Evolutionary conservation across 192 early-diverging fungal genomes (phyloP), one percentile per base, ranked within the genome.

Genomic region (Coemansia guatemalensis): DNA sequence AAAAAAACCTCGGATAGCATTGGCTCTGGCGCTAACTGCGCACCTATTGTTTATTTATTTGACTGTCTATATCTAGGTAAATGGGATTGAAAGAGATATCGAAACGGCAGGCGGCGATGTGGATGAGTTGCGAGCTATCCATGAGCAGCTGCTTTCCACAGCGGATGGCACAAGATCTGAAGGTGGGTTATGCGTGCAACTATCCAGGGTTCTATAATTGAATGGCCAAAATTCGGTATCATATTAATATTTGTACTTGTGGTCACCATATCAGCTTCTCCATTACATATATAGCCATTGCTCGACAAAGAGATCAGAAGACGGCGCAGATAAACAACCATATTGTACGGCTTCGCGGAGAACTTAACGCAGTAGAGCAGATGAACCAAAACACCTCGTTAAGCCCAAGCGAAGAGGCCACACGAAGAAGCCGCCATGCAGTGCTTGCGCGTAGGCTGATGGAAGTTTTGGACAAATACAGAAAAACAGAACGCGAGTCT

Each of bases 111-210:
- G 60, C 58, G 61, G 55, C 18, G 57, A 56, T 35, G 72, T 80
- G 11, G 71, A 80, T 32, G 72, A 71, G 23, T 25, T 80, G 27
- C 63, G 72, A 18, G 68, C 55, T 5, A 52, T 80, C 8, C 77
- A 80, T 53, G 68, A 69, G 11, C 59, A 48, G 1, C 72, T 80
- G 27, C 65, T 80, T 11, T 74, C 71, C 7, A 74, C 71, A 0
- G 67, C 77, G 3, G 77, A 80, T 51, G 77, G 77, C 4, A 62
- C 68, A 48, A 70, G 70, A 27, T 62, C 77, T n/a, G 77, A 80
- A 68, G 67, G 77, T 80, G 73, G 53, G 47, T 50, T 44, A 17
- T 44, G 12, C 12, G 17, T 44, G 39, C 39, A 12, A 17, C 14
- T 44, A 11, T 44, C 39, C 14, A 44, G 14, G 9, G 14, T 44